Evolutionary conservation across 1,139 yeast species (phyloP), one percentile per base, ranked within the genome.

Genomic region (Pichia sp.): DNA sequence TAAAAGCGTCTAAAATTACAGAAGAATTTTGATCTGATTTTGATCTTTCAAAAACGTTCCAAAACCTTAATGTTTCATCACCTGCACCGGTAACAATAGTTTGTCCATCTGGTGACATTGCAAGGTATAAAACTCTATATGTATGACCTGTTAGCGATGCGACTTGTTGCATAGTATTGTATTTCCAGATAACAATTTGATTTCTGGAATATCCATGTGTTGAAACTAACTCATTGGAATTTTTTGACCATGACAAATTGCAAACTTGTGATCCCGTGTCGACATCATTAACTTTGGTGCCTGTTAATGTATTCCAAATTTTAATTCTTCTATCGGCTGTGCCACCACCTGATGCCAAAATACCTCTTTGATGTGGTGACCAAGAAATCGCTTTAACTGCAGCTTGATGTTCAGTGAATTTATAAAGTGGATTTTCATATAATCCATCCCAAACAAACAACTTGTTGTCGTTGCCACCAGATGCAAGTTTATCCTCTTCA

Each of bases 11-110:
- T 49, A 87, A 70, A 49, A 88, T 70, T 6, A 84, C 87, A 25
- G 89, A 81, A 11, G 83, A 81, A 19, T 78, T 79, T 45, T 73
- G 76, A 55, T 77, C 83, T 44, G 74, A 70, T 63, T 79, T 83
- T 56, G 77, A 81, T 67, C 85, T 88, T 56, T 87, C 96, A 70
- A 88, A 90, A 2, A 89, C 85, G 61, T 87, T 88, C 98, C 98
- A 91, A 63, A 90, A 88, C 60, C 98, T 70, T 54, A 93, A 72
- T 0, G 99, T 93, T 68, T 95, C 99, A 70, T 93, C 99, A 2
- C 99, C 99, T 1, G 99, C 98, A 0, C 99, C 99, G 0, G 99
- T 91, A 3, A 93, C 99, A n/a, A 93, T 86, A 0, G 98, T 89
- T 58, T 88, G 91, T 1, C 99, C 99, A 69, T 93, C 98, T 0